Base-by-base conservation (phyloP, 495 filamentous ascomycete genomes). In the Podospora comata region DNA sequence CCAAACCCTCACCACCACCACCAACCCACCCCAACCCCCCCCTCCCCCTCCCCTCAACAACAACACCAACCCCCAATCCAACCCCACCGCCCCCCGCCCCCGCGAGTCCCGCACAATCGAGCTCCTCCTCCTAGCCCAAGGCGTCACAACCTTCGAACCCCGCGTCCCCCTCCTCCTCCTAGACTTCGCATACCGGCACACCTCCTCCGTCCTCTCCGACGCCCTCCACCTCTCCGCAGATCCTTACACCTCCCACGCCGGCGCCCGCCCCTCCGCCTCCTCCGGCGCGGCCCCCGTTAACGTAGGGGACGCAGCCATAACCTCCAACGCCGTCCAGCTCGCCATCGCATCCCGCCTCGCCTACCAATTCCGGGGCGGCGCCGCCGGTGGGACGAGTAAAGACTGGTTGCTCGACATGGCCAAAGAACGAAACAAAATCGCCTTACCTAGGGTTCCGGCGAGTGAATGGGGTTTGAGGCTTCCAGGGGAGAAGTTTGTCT, bases 121-220 rank as follows among this genome's bases (percentile, higher is more conserved):
- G 78, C 89, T 97, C 68, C 86, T 98, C 59, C 91, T 99, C 53
- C 88, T 91, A 62, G 89, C 88, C 1, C 89, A 95, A 62, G 94
- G 94, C 72, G 93, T 97, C 3, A 91, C 89, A 15, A 84, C 90
- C 30, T 99, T 96, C 84, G 92, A 97, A 81, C 92, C 93, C 74
- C 92, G 95, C 68, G 93, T 99, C 1, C 94, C 95, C 0, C 86
- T 97, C 3, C 91, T 97, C 71, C 90, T 99, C 55, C 88, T 99
- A 76, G 95, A 99, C 79, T 97, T 98, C 77, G 94, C 95, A 20
- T 99, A 99, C 86, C 91, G 94, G 23, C 86, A 89, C 79, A 86
- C 86, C 3, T 84, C 85, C 0, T 80, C 84, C n/a, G 80, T 91
- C 18, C 84, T 92, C 5, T 84, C 79, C 57, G 90, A 92, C 77